Conservation (phyloP, 139 green algal species). For the Edaphochlamys debaryana region DNA sequence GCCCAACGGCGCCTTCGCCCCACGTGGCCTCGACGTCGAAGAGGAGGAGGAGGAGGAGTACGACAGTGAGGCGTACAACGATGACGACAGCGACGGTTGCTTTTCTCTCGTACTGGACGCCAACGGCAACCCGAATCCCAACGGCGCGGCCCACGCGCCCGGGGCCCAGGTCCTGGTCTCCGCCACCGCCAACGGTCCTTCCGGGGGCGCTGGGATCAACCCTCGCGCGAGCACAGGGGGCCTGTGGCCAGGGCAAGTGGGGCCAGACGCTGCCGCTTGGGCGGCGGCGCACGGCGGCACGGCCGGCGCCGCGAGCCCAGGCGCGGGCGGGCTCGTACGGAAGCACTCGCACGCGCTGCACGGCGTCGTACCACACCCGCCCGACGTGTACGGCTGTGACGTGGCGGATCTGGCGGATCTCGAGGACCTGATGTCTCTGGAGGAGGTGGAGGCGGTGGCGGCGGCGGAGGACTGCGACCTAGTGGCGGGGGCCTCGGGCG, state of each 20-base stretch:
- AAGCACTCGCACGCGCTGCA: not conserved
- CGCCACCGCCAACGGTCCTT: not conserved
- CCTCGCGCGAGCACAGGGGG: too few relatives aligned
- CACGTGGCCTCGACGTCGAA: not conserved
- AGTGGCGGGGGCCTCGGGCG: too few relatives aligned
- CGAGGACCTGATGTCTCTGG: conserved; percentile 29
- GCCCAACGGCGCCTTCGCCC: not conserved
- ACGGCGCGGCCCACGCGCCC: too few relatives aligned
- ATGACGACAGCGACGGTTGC: conserved; percentile 9
- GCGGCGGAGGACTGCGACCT: too few relatives aligned
- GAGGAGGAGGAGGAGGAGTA: not conserved
- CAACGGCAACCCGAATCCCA: not conserved
- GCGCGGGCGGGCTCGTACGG: too few relatives aligned
- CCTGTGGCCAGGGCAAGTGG: too few relatives aligned
- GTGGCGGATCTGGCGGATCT: conserved; percentile 21
- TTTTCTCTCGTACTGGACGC: not conserved
- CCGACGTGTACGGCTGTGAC: not conserved
- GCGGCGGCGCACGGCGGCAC: too few relatives aligned
- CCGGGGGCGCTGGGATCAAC: too few relatives aligned
- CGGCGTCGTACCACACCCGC: not conserved
- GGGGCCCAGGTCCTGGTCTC: not conserved
- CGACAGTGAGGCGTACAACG: not conserved
- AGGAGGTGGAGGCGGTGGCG: conserved; percentile 14
- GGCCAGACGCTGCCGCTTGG: too few relatives aligned
- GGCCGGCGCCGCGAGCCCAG: too few relatives aligned